Base-by-base conservation (phyloP, 306 rosid genomes). In the Pterocarpus macrocarpus region DNA sequence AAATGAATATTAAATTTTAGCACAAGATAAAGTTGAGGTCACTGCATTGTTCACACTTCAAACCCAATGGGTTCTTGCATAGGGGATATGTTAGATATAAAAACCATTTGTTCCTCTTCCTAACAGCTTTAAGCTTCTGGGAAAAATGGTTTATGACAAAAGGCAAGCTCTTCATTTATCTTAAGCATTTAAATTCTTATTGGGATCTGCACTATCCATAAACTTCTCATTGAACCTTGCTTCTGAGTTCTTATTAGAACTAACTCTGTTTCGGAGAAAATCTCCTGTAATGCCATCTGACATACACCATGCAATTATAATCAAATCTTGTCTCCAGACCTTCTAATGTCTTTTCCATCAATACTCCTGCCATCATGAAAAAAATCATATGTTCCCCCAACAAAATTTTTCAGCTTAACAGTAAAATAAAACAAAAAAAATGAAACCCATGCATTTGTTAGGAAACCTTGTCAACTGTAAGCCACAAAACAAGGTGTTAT, bases 361-460 rank as follows among this genome's bases (percentile, higher is more conserved):
- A 38, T 38, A 38, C 41, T 43, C 47, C 6, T 43, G 47, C 10
- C 47, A 43, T 43, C 47, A 43, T 43, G 11, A 43, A 5, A 7
- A 38, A 43, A 43, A 43, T 43, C 7, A 43, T 43, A 43, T 43
- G 6, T 43, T 8, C 8, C 47, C 6, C 47, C 41, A 2, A 43
- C 47, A 43, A 43, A 43, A 43, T 1, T 43, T 43, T 43, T 43
- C 10, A 43, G 7, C 9, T 50, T 7, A 33, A 70, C 58, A 69
- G 58, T 45, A 69, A 12, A n/a, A n/a, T 7, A 71, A n/a, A 68
- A 17, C 47, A 22, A 22, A 52, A 35, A 69, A 69, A 49, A 53
- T 52, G 47, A 43, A 43, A 43, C 47, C 64, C 49, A 33, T 52
- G 30, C 6, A 72, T 38, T 38, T 53, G 64, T 35, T 3, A 47